These are phyloP conservation scores for Debaryomyces psychrophilus DNA, from an alignment of 1,139 yeast genomes.

Conservation along the genomic window DNA sequence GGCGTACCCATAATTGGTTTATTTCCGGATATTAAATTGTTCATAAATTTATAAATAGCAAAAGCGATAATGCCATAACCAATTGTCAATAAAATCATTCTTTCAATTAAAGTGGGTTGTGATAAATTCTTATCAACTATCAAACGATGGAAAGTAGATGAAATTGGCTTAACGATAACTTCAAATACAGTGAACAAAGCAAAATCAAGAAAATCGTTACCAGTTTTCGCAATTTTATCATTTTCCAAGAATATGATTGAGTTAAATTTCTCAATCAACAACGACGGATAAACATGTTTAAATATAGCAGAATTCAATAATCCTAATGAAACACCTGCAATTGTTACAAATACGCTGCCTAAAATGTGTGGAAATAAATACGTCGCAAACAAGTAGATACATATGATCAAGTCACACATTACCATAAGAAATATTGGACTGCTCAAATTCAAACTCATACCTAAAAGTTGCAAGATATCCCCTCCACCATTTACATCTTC, in stretches of 20 bases:
- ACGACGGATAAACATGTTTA: neutral
- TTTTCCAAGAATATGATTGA: conserved; percentile 5
- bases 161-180: conserved; percentile 22
- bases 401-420: conserved; percentile 45
- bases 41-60: conserved; percentile 39
- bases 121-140: conserved; percentile 19
- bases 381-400: conserved; percentile 46
- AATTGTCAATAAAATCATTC: conserved; percentile 32
- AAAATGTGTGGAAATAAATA: conserved; percentile 59
- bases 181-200: conserved; percentile 11
- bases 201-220: conserved; percentile 18
- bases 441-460: conserved; percentile 36
- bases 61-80: conserved; percentile 44
- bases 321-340: conserved; percentile 14
- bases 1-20: conserved; percentile 53
- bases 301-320: conserved; percentile 5
- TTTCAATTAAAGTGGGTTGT: conserved; percentile 33
- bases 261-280: conserved; percentile 1
- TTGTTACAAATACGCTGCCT: conserved; percentile 40
- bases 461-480: conserved; percentile 40
- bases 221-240: conserved; percentile 12
- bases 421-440: conserved; percentile 43
- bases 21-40: conserved; percentile 30
- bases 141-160: conserved; percentile 22
- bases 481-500: conserved; percentile 17